Evolutionary conservation across 495 filamentous ascomycete genomes (phyloP), one percentile per base, ranked within the genome.

Genomic region (Aspergillus leporis): DNA sequence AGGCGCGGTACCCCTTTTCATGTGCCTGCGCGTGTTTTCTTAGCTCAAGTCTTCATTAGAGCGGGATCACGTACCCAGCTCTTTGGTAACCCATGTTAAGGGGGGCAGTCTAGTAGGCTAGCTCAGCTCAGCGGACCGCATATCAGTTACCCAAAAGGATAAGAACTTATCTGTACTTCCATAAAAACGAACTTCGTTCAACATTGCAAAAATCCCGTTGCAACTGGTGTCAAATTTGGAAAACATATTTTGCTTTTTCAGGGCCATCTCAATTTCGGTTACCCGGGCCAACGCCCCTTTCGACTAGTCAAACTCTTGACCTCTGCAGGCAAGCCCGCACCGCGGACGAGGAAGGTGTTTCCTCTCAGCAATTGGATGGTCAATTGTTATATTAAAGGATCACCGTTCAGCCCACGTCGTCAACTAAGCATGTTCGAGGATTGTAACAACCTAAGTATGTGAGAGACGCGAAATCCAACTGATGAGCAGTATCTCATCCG

Each of bases 21-120:
- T 41, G 5, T 41, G 34, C 14, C 5, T 41, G 14, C 38, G 4
- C 16, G n/a, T 41, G 12, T 41, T 41, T 41, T 41, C 16, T 41
- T 41, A 16, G 14, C 10, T 2, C 16, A 41, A 14, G 16, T 41
- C 16, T 5, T 41, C 19, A 22, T 23, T 47, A 47, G 19, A 9
- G 34, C n/a, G 21, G 28, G 48, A 30, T 9, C 19, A 18, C 25
- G 55, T 51, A 52, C 63, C 63, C 49, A 46, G 19, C 52, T 52
- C 49, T 53, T 38, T 62, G 63, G 63, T 59, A 61, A 55, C 21
- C 55, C 47, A 61, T 61, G 49, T 38, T 53, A 54, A 58, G 50
- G 55, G n/a, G 50, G 56, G 47, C 38, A 49, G 36, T 9, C 32
- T 34, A 52, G 56, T 56, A 51, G 51, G 21, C n/a, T 30, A 12